Percentiles rank a stretch among this genome's conserved stretches.
Evolutionary conservation across 306 rosid species (phyloP).

Genomic region (Quercus variabilis): DNA sequence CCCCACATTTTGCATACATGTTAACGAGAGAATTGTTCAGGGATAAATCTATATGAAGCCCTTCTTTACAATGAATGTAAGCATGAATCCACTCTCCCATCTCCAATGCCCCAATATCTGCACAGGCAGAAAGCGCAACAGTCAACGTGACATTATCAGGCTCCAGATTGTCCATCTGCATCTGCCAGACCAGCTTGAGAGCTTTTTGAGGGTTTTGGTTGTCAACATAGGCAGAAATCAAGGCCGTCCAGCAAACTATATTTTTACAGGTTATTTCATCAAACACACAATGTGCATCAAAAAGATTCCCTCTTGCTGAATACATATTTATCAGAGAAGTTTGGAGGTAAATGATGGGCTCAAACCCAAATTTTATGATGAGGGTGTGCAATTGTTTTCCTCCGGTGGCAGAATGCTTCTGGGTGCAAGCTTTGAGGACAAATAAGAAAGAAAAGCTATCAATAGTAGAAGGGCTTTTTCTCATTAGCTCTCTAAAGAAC

Average conservation of each 20-base stretch:
- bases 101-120: slow-evolving; percentile 48
- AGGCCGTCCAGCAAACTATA: slow-evolving; percentile 44
- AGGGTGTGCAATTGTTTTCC: slow-evolving; percentile 49
- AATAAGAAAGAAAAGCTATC: slow-evolving; percentile 47
- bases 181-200: slow-evolving; percentile 42
- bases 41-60: slow-evolving; percentile 33
- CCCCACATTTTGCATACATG: slow-evolving; percentile 53
- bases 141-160: slow-evolving; percentile 50
- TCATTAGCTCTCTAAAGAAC: slow-evolving; percentile 35
- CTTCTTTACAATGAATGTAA: slow-evolving; percentile 18
- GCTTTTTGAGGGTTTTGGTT: slow-evolving; percentile 38
- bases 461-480: slow-evolving; percentile 31
- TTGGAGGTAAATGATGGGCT: slow-evolving; percentile 41
- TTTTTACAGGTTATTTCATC: slow-evolving; percentile 42
- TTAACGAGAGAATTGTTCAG: slow-evolving; percentile 53
- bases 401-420: slow-evolving; percentile 19
- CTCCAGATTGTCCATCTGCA: slow-evolving; percentile 43
- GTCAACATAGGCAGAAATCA: slow-evolving; percentile 60
- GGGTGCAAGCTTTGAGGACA: slow-evolving; percentile 45
- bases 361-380: slow-evolving; percentile 41
- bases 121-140: slow-evolving; percentile 55
- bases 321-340: slow-evolving; percentile 42
- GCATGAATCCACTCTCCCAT: slow-evolving; percentile 50
- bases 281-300: slow-evolving; percentile 35
- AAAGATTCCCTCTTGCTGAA: slow-evolving; percentile 17